Evolutionary conservation across 2,329 filamentous ascomycete genomes (phyloP).

Genomic region (Aspergillus novofumigatus): DNA sequence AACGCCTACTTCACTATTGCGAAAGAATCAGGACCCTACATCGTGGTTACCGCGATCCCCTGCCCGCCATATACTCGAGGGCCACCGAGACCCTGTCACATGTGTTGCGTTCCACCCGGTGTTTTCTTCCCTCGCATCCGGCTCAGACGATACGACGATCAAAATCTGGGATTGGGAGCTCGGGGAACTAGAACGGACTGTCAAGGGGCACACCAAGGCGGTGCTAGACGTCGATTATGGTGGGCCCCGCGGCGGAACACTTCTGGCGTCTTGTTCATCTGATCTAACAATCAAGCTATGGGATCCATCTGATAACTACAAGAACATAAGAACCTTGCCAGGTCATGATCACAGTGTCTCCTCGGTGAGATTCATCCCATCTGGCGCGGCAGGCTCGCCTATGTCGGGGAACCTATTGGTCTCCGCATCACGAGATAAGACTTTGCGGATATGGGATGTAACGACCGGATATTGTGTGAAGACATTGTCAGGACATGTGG

Average conservation of each 20-base stretch:
- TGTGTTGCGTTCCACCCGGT: constrained; percentile 90
- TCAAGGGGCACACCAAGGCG: constrained; percentile 87
- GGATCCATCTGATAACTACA: constrained; percentile 89
- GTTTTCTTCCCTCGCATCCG: constrained; percentile 84
- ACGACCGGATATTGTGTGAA: constrained; percentile 89
- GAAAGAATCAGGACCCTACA: constrained; percentile 75
- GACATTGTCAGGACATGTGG: constrained; percentile 78
- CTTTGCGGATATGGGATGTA: constrained; percentile 85
- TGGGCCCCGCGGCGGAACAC: constrained; percentile 71
- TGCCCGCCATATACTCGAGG: constrained; percentile 75
- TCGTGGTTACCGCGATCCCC: constrained; percentile 84
- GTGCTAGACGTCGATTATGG: constrained; percentile 89
- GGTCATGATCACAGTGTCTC: constrained; percentile 93
- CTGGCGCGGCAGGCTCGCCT: constrained; percentile 70
- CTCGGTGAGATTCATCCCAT: constrained; percentile 82
- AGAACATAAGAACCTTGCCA: constrained; percentile 85
- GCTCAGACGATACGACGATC: constrained; percentile 87
- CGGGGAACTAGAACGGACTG: constrained; percentile 81
- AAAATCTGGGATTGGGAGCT: constrained; percentile 98
- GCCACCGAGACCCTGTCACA: constrained; percentile 75
- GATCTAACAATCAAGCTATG: constrained; percentile 93
- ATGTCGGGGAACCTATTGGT: constrained; percentile 81
- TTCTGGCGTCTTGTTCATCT: constrained; percentile 79
- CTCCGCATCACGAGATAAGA: constrained; percentile 79
- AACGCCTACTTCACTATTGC: constrained; percentile 72